phyloP scores from a whole-genome alignment of 163 green algal genomes.

The Chlamydomonas reinhardtii region DNA sequence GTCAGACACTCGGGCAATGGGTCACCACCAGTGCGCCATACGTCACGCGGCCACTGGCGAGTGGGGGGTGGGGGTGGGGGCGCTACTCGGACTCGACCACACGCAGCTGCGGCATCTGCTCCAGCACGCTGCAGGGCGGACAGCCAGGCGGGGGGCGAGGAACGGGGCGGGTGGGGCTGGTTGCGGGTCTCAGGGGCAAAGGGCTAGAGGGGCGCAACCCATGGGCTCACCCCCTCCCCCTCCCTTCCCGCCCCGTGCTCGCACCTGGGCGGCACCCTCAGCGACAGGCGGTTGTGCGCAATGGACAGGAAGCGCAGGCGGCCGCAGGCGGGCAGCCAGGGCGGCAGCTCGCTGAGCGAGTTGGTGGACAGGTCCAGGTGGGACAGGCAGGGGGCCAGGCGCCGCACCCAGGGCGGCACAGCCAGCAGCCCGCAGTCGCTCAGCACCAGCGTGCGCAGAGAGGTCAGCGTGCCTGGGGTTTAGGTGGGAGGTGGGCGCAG shows the following conservation, averaged over 20 bases:
- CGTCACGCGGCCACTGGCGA: no score
- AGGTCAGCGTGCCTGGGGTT: constrained; percentile 34
- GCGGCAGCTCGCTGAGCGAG: constrained; percentile 14
- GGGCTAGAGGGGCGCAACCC: no score
- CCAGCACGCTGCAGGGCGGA: constrained; percentile 4
- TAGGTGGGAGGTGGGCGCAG: no score
- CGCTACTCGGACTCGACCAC: constrained; percentile 39
- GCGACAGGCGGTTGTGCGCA: constrained; percentile 36
- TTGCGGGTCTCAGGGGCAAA: no score
- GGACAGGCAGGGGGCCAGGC: constrained; percentile 6
- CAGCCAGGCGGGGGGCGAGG: no score
- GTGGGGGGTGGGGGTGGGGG: no score
- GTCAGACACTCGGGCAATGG: no score
- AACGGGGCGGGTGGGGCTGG: no score
- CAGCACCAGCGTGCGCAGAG: constrained; percentile 17
- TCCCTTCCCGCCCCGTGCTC: no score
- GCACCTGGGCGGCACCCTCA: constrained; percentile 17
- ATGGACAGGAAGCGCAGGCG: constrained; percentile 34
- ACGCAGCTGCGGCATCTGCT: constrained; percentile 37
- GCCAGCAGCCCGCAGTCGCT: constrained; percentile 37
- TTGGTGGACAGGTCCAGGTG: constrained; percentile 37
- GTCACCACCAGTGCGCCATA: no score
- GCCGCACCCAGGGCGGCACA: constrained; percentile 39
- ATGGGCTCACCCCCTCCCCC: no score
- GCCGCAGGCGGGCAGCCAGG: constrained; percentile 34